phyloP scores from a whole-genome alignment of 1,284 basidiomycete genomes.

The Singerocomus inundabilis region DNA sequence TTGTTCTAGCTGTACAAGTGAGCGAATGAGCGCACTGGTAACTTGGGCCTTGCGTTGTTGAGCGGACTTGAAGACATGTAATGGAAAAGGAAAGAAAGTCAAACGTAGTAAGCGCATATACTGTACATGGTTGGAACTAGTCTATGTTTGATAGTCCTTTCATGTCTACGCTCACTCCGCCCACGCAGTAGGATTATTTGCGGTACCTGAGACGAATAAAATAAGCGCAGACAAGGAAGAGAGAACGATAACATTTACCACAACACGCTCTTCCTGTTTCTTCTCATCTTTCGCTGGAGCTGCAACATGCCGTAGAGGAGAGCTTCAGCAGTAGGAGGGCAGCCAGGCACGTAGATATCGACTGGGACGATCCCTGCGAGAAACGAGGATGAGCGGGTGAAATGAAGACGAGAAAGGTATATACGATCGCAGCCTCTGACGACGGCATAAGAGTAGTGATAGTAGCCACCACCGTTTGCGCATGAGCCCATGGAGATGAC shows the following conservation, averaged over 20 bases:
- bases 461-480: constrained; percentile 98
- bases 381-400: neutral
- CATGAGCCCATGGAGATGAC: constrained; percentile 99
- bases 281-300: constrained; percentile 95
- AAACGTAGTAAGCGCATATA: constrained; percentile 18
- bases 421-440: constrained; percentile 97
- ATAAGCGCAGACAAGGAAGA: neutral
- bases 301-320: constrained; percentile 94
- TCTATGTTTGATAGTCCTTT: constrained; percentile 23
- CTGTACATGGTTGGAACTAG: constrained; percentile 24
- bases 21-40: neutral
- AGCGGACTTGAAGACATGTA: constrained; percentile 2
- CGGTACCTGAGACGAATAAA: constrained; percentile 26
- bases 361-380: constrained; percentile 88
- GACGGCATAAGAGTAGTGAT: constrained; percentile 98
- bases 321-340: constrained; percentile 93
- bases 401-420: constrained; percentile 28
- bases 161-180: constrained; percentile 1
- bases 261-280: constrained; percentile 83
- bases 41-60: neutral
- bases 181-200: constrained; percentile 18
- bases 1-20: neutral
- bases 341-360: constrained; percentile 96
- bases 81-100: constrained; percentile 3
- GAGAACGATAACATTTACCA: constrained; percentile 63